A percentile compares a stretch with the other conserved stretches of the same genome.
phyloP scores from a whole-genome alignment of 805 yeast species.

The Maudiozyma barnettii region DNA sequence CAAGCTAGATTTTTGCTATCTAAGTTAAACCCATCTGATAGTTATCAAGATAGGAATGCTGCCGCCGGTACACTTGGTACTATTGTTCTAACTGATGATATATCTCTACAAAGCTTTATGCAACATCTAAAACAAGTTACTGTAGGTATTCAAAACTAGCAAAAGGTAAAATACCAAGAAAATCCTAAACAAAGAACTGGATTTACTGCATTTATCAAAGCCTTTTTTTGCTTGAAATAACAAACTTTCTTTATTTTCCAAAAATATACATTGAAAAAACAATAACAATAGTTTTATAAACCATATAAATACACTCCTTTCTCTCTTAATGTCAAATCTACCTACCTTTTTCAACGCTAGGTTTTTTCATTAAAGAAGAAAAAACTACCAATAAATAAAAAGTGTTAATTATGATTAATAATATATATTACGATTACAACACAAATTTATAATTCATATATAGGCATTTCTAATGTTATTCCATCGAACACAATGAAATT shows the following conservation, averaged over 20 bases:
- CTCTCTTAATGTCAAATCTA: no score
- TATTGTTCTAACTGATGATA: conserved; percentile 93
- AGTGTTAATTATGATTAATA: background rate
- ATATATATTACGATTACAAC: background rate
- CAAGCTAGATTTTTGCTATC: conserved; percentile 95
- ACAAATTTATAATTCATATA: conserved; percentile 36
- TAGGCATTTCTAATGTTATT: conserved; percentile 60
- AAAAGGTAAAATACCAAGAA: background rate
- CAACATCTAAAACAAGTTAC: conserved; percentile 86
- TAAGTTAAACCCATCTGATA: conserved; percentile 87
- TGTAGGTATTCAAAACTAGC: conserved; percentile 41
- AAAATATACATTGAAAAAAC: background rate
- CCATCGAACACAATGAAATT: conserved; percentile 76
- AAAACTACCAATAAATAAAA: background rate
- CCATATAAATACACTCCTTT: background rate
- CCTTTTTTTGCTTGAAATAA: conserved; percentile 1
- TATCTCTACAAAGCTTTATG: conserved; percentile 90
- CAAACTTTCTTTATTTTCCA: background rate
- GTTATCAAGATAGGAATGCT: conserved; percentile 46
- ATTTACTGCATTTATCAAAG: background rate
- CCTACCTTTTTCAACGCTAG: no score
- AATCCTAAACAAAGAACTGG: background rate
- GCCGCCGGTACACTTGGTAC: conserved; percentile 68
- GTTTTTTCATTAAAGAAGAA: no score
- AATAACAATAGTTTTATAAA: background rate